phyloP scores from a whole-genome alignment of 2,329 filamentous ascomycete genomes.

The Neofusicoccum parvum region DNA sequence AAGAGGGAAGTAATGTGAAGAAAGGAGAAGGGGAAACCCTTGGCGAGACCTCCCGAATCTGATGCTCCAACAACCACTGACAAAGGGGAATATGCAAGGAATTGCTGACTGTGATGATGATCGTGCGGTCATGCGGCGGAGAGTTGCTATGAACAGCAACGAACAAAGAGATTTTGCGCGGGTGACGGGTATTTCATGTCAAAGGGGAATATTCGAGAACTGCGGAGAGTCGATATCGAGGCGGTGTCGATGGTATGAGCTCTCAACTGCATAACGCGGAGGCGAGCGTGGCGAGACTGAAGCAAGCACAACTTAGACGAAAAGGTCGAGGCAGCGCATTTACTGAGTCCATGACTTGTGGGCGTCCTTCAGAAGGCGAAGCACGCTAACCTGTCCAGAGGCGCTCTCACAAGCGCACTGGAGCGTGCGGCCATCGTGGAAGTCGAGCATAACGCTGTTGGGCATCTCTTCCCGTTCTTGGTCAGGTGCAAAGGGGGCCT shows the following conservation, averaged over 20 bases:
- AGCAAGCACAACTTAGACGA: neutral
- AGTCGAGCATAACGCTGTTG: slow-evolving; percentile 73
- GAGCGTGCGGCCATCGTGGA: slow-evolving; percentile 62
- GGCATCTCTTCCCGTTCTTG: slow-evolving; percentile 91
- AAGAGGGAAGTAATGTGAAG: neutral
- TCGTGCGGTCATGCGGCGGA: slow-evolving; percentile 18
- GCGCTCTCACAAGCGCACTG: slow-evolving; percentile 57
- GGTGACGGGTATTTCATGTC: slow-evolving; percentile 17
- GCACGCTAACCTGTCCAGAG: slow-evolving; percentile 36
- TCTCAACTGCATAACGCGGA: neutral
- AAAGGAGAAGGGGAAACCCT: neutral
- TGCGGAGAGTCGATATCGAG: neutral
- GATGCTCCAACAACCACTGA: slow-evolving; percentile 15
- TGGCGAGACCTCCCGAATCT: slow-evolving; percentile 2
- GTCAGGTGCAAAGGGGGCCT: slow-evolving; percentile 77
- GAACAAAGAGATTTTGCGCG: neutral
- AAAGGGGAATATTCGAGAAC: neutral
- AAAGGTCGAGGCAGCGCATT: neutral
- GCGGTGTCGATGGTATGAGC: neutral
- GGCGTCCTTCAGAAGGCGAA: slow-evolving; percentile 24
- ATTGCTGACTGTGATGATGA: slow-evolving; percentile 14
- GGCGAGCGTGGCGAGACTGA: neutral
- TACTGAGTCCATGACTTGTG: slow-evolving; percentile 9
- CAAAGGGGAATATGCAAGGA: slow-evolving; percentile 20
- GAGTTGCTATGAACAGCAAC: neutral